Conservation (phyloP, 768 basidiomycete genomes). For the Termitomyces sp. region DNA sequence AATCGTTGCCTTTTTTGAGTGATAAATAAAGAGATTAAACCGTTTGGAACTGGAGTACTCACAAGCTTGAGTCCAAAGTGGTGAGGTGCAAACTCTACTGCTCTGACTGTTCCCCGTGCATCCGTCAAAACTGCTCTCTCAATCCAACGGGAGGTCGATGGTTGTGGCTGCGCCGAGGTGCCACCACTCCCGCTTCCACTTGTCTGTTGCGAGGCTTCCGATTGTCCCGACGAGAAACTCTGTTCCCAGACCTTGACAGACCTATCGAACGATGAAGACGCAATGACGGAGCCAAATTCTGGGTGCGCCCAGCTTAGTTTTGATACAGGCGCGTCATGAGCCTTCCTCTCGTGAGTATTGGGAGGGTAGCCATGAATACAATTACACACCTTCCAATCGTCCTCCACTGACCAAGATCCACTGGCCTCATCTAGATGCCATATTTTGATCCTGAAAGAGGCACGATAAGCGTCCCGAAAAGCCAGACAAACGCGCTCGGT, state of each 20-base stretch:
- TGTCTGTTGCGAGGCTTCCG: slow-evolving; percentile 21
- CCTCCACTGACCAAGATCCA: slow-evolving; percentile 72
- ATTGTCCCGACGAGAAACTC: slow-evolving; percentile 24
- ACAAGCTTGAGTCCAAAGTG: slow-evolving; percentile 88
- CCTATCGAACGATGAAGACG: slow-evolving; percentile 85
- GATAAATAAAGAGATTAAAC: not conserved
- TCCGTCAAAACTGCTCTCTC: slow-evolving; percentile 75
- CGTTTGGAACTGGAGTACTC: slow-evolving; percentile 16
- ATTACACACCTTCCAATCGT: slow-evolving; percentile 81
- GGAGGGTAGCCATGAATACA: not conserved
- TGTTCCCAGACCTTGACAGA: slow-evolving; percentile 93
- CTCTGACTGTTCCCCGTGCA: slow-evolving; percentile 79
- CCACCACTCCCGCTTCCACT: slow-evolving; percentile 21
- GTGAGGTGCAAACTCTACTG: slow-evolving; percentile 83
- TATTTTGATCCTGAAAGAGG: slow-evolving; percentile 64
- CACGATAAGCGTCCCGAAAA: slow-evolving; percentile 8
- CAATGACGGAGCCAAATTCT: slow-evolving; percentile 83
- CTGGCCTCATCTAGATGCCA: slow-evolving; percentile 73
- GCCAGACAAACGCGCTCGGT: slow-evolving; percentile 19
- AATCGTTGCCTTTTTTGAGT: slow-evolving; percentile 73
- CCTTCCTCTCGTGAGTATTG: slow-evolving; percentile 36
- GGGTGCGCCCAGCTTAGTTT: slow-evolving; percentile 89
- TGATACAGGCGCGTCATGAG: slow-evolving; percentile 90
- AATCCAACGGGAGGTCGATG: slow-evolving; percentile 54
- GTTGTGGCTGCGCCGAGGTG: slow-evolving; percentile 10